Evolutionary conservation across 108 stramenopile genomes (phyloP), one percentile per base, ranked within the genome.

Genomic region (Schizochytrium sp.): DNA sequence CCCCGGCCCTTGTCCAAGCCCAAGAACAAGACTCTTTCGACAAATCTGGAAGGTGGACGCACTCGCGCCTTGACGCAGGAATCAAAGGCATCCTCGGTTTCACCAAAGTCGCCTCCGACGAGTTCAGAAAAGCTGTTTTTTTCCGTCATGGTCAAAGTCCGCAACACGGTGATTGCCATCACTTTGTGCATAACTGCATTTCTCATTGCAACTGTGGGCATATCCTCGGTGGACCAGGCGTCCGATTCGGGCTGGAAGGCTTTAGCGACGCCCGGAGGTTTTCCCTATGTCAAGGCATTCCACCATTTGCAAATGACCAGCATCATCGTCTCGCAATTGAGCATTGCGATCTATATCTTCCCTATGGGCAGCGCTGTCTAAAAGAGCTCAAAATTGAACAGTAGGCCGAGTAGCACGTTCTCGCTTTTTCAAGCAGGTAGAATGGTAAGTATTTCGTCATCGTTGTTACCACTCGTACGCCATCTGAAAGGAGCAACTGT

Each of bases 261-360:
- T 6, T 0, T 25, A 6, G 51, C 48, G 19, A 25, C 51, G 51
- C 76, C 76, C 16, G 76, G 4, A 6, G 23, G 43, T 1, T 83
- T 83, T 53, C 76, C 76, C 10, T 25, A 6, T 16, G 48, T 83
- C 76, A 83, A 83, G 76, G 76, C 16, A 8, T 83, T 83, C 4
- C 76, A 83, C 28, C 76, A 83, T 23, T 28, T 83, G 51, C 76
- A 83, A 83, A 83, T 83, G 76, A 83, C 76, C 10, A 16, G 43
- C 45, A 83, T 83, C 28, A 6, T 83, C 2, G n/a, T 83, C 45
- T 47, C 48, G n/a, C 51, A 12, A 12, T 45, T 83, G 8, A 25
- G 45, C 48, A 23, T 83, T 6, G 51, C 76, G n/a, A 3, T 83
- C 48, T 83, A 83, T 69, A 18, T 41, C 14, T 69, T 69, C 34